Percentiles rank a stretch among this genome's conserved stretches.
These are phyloP conservation scores for Yamadazyma atlantica DNA, from an alignment of 1,139 yeast genomes.

Conservation along the genomic window DNA sequence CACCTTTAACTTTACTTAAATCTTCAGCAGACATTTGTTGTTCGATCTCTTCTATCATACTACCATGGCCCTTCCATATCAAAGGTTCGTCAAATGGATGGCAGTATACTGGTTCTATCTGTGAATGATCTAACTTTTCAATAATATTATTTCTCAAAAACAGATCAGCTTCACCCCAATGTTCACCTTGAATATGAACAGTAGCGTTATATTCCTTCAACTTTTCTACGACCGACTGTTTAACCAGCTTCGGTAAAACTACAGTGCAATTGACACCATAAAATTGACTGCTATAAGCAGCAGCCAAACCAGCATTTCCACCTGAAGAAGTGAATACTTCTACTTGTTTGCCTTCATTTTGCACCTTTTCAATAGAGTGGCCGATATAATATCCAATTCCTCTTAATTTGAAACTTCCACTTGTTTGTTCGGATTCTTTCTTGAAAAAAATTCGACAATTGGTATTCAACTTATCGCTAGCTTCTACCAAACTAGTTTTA, in stretches of 20 bases:
- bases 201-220: constrained; percentile 51
- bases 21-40: constrained; percentile 33
- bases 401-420: constrained; percentile 71
- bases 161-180: constrained; percentile 67
- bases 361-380: constrained; percentile 24
- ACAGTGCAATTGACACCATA: constrained; percentile 58
- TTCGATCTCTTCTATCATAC: constrained; percentile 57
- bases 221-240: constrained; percentile 25
- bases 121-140: constrained; percentile 19
- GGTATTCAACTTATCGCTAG: constrained; percentile 29
- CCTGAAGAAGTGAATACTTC: constrained; percentile 68
- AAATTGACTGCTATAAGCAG: constrained; percentile 56
- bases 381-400: constrained; percentile 56
- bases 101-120: constrained; percentile 52
- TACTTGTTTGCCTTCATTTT: constrained; percentile 21
- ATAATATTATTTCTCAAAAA: constrained; percentile 43
- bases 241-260: constrained; percentile 57
- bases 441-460: constrained; percentile 56
- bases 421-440: constrained; percentile 66
- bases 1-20: constrained; percentile 46
- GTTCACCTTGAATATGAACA: constrained; percentile 53
- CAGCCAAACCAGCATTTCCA: constrained; percentile 80
- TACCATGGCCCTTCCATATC: constrained; percentile 70
- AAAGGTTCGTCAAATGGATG: constrained; percentile 68
- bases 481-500: constrained; percentile 44